phyloP scores from a whole-genome alignment of 371 early-diverging fungal species.

The Actinomortierella ambigua region DNA sequence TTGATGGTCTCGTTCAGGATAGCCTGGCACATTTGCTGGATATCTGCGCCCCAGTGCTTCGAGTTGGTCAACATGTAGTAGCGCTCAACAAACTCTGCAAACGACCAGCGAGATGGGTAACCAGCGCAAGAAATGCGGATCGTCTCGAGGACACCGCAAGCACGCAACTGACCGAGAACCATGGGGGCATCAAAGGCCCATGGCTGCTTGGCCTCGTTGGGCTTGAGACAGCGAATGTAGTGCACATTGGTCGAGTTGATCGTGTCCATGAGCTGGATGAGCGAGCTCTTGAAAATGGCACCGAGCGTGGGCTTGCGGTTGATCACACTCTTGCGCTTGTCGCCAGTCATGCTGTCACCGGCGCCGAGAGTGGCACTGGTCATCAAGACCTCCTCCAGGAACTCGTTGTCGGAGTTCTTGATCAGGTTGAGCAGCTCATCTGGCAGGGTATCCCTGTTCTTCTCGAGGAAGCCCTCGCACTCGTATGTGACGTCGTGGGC shows the following conservation, averaged over 20 bases:
- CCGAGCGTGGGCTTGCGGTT: slow-evolving; percentile 88
- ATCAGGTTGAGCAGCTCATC: slow-evolving; percentile 86
- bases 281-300: slow-evolving; percentile 83
- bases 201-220: slow-evolving; percentile 91
- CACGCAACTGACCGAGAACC: slow-evolving; percentile 95
- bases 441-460: slow-evolving; percentile 98
- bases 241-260: slow-evolving; percentile 92
- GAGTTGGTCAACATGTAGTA: slow-evolving; percentile 88
- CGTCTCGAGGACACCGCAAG: slow-evolving; percentile 99
- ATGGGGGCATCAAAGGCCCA: slow-evolving; percentile 91
- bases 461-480: slow-evolving; percentile 95
- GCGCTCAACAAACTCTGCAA: slow-evolving; percentile 92
- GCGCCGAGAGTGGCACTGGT: slow-evolving; percentile 52
- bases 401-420: slow-evolving; percentile 69
- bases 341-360: slow-evolving; percentile 41
- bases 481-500: slow-evolving; percentile 92
- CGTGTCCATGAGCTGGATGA: slow-evolving; percentile 92
- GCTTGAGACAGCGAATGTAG: slow-evolving; percentile 98
- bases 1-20: slow-evolving; percentile 75
- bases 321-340: slow-evolving; percentile 61
- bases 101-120: slow-evolving; percentile 94
- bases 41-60: slow-evolving; percentile 69
- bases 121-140: slow-evolving; percentile 99
- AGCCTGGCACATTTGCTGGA: slow-evolving; percentile 58
- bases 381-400: slow-evolving; percentile 76